Evolutionary conservation across 495 filamentous ascomycete species (phyloP), one percentile per base, ranked within the genome.

Genomic region (Aspergillus indologenus): DNA sequence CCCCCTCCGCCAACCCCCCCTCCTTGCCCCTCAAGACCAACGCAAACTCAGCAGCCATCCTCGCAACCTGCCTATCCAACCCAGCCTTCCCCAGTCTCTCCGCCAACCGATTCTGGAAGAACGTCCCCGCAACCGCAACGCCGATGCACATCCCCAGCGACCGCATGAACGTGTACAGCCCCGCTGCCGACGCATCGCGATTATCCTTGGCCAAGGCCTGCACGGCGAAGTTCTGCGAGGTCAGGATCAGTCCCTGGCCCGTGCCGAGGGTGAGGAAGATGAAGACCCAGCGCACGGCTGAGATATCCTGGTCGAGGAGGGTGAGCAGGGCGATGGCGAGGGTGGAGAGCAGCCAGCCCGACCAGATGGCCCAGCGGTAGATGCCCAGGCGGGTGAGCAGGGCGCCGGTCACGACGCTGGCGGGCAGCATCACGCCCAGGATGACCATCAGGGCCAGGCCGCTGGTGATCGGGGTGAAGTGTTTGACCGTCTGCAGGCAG

Each of bases 151-250:
- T 82, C 18, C 84, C 85, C 31, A 85, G 67, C 0, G 77, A 74
- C 0, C 84, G 79, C 56, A 78, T 69, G 61, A 87, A 87, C 8
- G 78, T 79, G 65, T 84, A 86, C 77, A 85, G 81, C 50, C 77
- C 77, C 0, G 79, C 78, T 0, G 83, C 84, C 19, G 75, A 75
- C 1, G 80, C 80, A 21, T 78, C 75, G 34, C 83, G 77, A 14
- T 75, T 70, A 11, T 65, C 65, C 5, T 70, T 55, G 53, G 80
- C 74, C 24, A 78, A 68, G 1, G 82, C 82, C 67, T 87, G 85
- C 4, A 78, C 71, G 14, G 75, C 75, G 31, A 84, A 76, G 45
- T 76, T 78, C 55, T 82, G 71, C 15, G 74, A 68, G 5, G 74
- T 79, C 54, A 86, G 75, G 5, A 85, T 65, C 20, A 81, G 72